Conservation (phyloP, 2,329 filamentous ascomycete genomes). For the Fusarium staphyleae region DNA sequence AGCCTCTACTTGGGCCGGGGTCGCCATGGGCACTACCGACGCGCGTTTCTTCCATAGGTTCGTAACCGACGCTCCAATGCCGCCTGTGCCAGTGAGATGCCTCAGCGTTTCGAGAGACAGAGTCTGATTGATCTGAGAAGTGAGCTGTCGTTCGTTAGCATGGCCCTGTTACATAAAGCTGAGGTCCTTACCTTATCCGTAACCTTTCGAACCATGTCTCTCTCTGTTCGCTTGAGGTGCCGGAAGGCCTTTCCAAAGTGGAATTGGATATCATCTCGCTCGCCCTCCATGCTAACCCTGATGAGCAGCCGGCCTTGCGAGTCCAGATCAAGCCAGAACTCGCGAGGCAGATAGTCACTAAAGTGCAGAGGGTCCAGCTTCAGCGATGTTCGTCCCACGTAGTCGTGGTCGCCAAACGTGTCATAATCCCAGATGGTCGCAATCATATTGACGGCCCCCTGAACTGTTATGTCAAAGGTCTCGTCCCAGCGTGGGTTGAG, state of each 20-base stretch:
- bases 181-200: constrained; percentile 83
- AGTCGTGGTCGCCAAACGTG: constrained; percentile 95
- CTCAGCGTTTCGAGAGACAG: constrained; percentile 84
- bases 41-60: constrained; percentile 70
- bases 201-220: constrained; percentile 97
- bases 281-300: constrained; percentile 97
- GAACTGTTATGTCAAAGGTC: constrained; percentile 93
- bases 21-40: constrained; percentile 63
- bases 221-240: constrained; percentile 91
- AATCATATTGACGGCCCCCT: constrained; percentile 90
- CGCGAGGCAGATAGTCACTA: constrained; percentile 90
- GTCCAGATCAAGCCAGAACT: constrained; percentile 98
- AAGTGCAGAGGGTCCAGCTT: constrained; percentile 99
- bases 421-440: constrained; percentile 99
- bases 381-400: constrained; percentile 93
- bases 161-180: neutral
- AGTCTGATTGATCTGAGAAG: constrained; percentile 88
- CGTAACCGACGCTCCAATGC: constrained; percentile 75
- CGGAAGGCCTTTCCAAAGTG: constrained; percentile 98
- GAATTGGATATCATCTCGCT: constrained; percentile 97
- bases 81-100: constrained; percentile 72
- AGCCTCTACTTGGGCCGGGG: constrained; percentile 77
- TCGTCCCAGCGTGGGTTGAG: constrained; percentile 98
- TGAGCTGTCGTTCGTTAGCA: constrained; percentile 65
- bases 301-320: constrained; percentile 90